Evolutionary conservation across 2,329 filamentous ascomycete genomes (phyloP).

Genomic region (Penicillium brasilianum): DNA sequence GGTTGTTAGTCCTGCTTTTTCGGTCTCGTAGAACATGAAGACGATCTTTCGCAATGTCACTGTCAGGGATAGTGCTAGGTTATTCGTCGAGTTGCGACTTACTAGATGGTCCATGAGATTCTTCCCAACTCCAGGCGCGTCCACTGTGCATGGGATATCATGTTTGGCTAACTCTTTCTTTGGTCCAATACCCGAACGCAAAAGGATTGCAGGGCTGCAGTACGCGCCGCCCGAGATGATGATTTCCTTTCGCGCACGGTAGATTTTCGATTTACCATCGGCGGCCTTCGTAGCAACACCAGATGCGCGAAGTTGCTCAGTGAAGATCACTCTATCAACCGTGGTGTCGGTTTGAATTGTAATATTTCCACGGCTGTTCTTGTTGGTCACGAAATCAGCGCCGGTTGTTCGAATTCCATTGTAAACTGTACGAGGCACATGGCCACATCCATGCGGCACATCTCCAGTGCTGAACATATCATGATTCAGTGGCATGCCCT

Average conservation of each 20-base stretch:
- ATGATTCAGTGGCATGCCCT: constrained; percentile 59
- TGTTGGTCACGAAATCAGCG: constrained; percentile 59
- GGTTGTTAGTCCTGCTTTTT: constrained; percentile 57
- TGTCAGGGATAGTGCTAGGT: not conserved
- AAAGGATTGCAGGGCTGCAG: constrained; percentile 58
- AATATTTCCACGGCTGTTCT: constrained; percentile 52
- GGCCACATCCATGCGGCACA: constrained; percentile 61
- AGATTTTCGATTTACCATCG: constrained; percentile 44
- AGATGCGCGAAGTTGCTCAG: constrained; percentile 51
- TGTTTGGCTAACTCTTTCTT: constrained; percentile 48
- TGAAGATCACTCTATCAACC: constrained; percentile 60
- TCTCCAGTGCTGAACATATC: constrained; percentile 65
- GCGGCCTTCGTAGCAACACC: constrained; percentile 32
- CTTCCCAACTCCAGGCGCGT: constrained; percentile 59
- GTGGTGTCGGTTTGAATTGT: constrained; percentile 55
- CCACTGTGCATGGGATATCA: constrained; percentile 51
- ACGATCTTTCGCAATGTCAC: constrained; percentile 47
- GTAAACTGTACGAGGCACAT: constrained; percentile 59
- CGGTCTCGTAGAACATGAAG: constrained; percentile 67
- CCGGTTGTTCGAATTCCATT: constrained; percentile 59
- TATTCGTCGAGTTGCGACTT: constrained; percentile 14
- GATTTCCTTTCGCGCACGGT: constrained; percentile 54
- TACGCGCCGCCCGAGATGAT: constrained; percentile 57
- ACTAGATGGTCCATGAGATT: constrained; percentile 60
- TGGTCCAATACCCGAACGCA: constrained; percentile 60